Percentiles rank a stretch among this genome's conserved stretches.
Evolutionary conservation across 805 yeast species (phyloP).

Genomic region (Myxozyma vanderwaltii): DNA sequence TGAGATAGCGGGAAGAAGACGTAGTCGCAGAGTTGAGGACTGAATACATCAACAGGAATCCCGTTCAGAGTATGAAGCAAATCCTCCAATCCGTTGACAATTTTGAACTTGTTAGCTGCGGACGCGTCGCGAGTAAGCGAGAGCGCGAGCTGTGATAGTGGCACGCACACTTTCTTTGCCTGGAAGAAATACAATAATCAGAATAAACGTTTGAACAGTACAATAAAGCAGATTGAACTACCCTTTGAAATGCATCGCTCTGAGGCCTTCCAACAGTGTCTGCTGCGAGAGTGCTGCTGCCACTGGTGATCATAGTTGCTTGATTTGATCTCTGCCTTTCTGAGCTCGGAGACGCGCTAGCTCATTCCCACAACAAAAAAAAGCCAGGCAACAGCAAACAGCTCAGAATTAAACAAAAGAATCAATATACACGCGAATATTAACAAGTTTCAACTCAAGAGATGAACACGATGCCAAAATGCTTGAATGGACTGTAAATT

Average conservation of each 20-base stretch:
- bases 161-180: conserved; percentile 24
- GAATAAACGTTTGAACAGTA: neutral
- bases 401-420: too few relatives aligned
- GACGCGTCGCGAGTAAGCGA: conserved; percentile 12
- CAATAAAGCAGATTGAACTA: neutral
- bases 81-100: conserved; percentile 29
- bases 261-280: neutral
- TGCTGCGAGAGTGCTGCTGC: neutral
- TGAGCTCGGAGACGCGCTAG: neutral
- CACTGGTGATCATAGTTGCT: neutral
- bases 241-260: conserved; percentile 6
- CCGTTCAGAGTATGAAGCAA: conserved; percentile 20
- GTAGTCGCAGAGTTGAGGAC: conserved; percentile 54
- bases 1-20: conserved; percentile 62
- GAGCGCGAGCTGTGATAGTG: conserved; percentile 24
- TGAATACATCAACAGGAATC: conserved; percentile 18
- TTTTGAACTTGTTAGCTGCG: conserved; percentile 19
- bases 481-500: too few relatives aligned
- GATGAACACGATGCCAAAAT: too few relatives aligned
- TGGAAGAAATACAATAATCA: neutral
- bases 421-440: too few relatives aligned
- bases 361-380: neutral
- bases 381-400: neutral
- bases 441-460: too few relatives aligned
- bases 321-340: neutral